Evolutionary conservation across 1,284 basidiomycete genomes (phyloP).

Genomic region (Ganoderma lingzhi): DNA sequence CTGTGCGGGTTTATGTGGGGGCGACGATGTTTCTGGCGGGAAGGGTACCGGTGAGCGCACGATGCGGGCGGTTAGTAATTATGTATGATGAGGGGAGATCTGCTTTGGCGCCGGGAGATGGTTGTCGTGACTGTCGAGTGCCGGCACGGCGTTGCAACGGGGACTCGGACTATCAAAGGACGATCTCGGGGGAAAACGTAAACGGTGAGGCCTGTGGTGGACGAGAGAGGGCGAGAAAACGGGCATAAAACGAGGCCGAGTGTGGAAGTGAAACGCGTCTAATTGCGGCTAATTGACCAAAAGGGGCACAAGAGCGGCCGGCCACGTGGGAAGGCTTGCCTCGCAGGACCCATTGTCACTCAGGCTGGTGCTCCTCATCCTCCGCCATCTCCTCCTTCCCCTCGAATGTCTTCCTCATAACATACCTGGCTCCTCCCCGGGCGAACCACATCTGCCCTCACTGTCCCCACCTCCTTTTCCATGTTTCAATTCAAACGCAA

Average conservation of each 20-base stretch:
- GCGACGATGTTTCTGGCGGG: background rate
- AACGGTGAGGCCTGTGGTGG: background rate
- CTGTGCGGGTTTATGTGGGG: background rate
- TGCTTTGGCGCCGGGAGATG: background rate
- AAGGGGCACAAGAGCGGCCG: slow-evolving; percentile 33
- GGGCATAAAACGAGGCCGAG: background rate
- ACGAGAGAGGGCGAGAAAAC: background rate
- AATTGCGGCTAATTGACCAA: slow-evolving; percentile 11
- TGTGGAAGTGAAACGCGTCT: slow-evolving; percentile 3
- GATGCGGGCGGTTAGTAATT: background rate
- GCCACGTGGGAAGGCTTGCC: slow-evolving; percentile 30
- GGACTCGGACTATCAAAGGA: background rate
- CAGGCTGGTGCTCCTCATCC: slow-evolving; percentile 10
- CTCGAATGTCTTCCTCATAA: slow-evolving; percentile 26
- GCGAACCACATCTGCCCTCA: background rate
- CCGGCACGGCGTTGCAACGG: background rate
- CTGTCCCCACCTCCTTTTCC: slow-evolving; percentile 16
- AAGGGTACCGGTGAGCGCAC: background rate
- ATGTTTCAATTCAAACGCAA: slow-evolving; percentile 32
- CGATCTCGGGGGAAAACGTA: background rate
- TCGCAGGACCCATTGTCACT: slow-evolving; percentile 2
- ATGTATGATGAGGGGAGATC: background rate
- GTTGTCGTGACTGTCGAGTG: background rate
- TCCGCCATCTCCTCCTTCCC: slow-evolving; percentile 15
- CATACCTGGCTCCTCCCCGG: slow-evolving; percentile 8